Conservation (phyloP, 2,329 filamentous ascomycete genomes). For the Pseudocercospora vitis region DNA sequence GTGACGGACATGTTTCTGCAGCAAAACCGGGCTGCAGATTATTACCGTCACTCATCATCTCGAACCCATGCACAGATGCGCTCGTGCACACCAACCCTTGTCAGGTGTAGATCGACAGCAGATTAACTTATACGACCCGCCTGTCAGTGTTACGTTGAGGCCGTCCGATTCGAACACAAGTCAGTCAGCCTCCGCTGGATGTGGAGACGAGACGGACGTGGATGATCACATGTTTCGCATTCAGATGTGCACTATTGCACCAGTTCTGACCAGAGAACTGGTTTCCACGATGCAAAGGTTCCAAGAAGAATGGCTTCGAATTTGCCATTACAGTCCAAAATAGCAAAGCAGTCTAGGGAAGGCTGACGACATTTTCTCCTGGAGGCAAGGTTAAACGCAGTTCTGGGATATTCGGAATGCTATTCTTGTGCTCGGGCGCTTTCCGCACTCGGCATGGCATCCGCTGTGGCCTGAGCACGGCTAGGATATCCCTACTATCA, state of each 20-base stretch:
- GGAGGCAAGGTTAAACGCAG: slow-evolving; percentile 15
- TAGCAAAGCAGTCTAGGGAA: slow-evolving; percentile 5
- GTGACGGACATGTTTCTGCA: slow-evolving; percentile 3
- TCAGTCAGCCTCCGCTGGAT: background rate
- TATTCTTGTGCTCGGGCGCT: slow-evolving; percentile 19
- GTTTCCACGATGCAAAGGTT: no score
- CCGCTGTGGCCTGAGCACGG: background rate
- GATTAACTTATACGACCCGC: background rate
- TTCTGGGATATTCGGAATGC: slow-evolving; percentile 13
- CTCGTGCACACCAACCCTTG: background rate
- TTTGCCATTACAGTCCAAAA: slow-evolving; percentile 3
- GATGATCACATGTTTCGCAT: background rate
- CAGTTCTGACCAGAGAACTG: no score
- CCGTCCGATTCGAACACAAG: background rate
- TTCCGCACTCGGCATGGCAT: slow-evolving; percentile 4
- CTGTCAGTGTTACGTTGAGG: slow-evolving; percentile 1
- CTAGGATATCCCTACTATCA: slow-evolving; percentile 11
- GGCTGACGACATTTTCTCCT: slow-evolving; percentile 2
- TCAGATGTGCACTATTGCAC: no score
- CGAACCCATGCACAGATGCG: background rate
- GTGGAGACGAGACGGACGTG: background rate
- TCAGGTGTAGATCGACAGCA: background rate
- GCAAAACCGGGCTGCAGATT: background rate
- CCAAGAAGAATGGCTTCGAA: no score
- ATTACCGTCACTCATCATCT: background rate